phyloP scores from a whole-genome alignment of 768 basidiomycete species.

The Kwoniella botswanensis region DNA sequence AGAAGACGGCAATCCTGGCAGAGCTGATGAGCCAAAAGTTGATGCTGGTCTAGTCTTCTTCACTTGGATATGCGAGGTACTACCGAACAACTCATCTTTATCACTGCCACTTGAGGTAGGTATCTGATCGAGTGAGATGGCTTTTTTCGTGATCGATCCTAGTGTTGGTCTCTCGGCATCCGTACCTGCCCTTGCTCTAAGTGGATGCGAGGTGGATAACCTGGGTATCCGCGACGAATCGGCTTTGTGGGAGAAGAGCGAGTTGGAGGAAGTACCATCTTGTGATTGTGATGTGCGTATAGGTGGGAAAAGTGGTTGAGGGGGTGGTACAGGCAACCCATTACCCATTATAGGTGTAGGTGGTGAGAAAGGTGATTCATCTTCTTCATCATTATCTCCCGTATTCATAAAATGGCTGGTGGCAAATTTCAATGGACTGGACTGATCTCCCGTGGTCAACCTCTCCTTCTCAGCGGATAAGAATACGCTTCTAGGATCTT shows the following conservation, averaged over 20 bases:
- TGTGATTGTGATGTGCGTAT: conserved; percentile 43
- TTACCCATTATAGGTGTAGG: conserved; percentile 36
- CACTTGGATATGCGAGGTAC: conserved; percentile 16
- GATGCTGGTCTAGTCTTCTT: conserved; percentile 36
- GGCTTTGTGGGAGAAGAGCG: conserved; percentile 17
- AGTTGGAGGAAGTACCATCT: conserved; percentile 30
- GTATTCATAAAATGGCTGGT: conserved; percentile 10
- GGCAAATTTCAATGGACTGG: conserved; percentile 43
- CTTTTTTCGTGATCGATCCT: conserved; percentile 35
- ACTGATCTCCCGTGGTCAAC: conserved; percentile 15
- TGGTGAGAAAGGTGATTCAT: conserved; percentile 36
- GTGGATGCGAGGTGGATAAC: conserved; percentile 39
- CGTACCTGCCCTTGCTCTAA: conserved; percentile 41
- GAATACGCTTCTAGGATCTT: conserved; percentile 19
- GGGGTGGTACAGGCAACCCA: conserved; percentile 32
- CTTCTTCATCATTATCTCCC: conserved; percentile 30
- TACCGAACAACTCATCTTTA: conserved; percentile 47
- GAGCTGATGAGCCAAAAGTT: conserved; percentile 22
- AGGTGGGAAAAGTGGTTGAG: conserved; percentile 50
- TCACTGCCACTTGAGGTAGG: conserved; percentile 18
- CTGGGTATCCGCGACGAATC: conserved; percentile 42
- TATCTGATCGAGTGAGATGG: conserved; percentile 46
- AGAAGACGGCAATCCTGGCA: conserved; percentile 16
- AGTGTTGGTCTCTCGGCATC: conserved; percentile 35
- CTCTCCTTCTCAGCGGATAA: conserved; percentile 18